These are phyloP conservation scores for Parastagonospora avenae DNA, from an alignment of 2,329 filamentous ascomycete genomes.

Conservation along the genomic window DNA sequence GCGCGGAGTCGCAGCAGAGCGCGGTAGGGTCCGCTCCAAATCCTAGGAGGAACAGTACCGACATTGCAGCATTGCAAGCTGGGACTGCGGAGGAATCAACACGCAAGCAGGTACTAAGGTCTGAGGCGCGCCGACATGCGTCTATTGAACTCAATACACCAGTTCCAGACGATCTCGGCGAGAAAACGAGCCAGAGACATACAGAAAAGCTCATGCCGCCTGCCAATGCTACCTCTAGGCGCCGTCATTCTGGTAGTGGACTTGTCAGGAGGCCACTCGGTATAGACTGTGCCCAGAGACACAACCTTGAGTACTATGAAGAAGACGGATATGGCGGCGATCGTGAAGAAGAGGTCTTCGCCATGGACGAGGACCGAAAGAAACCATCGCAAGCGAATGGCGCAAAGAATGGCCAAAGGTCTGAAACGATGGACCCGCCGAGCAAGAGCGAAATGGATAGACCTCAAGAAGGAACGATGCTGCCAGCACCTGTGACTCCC, in stretches of 20 bases:
- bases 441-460: neutral
- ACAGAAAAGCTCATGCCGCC: constrained; percentile 37
- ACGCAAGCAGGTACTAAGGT: constrained; percentile 50
- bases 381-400: constrained; percentile 9
- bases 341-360: constrained; percentile 71
- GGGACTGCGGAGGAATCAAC: constrained; percentile 43
- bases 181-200: constrained; percentile 9
- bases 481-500: constrained; percentile 36
- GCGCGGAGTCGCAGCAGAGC: constrained; percentile 28
- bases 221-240: constrained; percentile 47
- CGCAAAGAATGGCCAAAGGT: constrained; percentile 5
- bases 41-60: constrained; percentile 46
- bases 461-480: constrained; percentile 33
- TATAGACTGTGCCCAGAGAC: constrained; percentile 66
- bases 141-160: constrained; percentile 21
- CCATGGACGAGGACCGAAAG: constrained; percentile 63
- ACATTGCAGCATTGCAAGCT: constrained; percentile 37
- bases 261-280: constrained; percentile 74
- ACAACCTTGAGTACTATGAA: constrained; percentile 89
- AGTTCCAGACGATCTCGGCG: constrained; percentile 12
- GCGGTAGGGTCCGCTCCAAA: constrained; percentile 41
- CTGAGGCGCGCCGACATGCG: constrained; percentile 45
- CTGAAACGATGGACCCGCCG: neutral
- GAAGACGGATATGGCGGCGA: constrained; percentile 86
- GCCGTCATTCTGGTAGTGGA: constrained; percentile 87